Evolutionary conservation across 805 yeast genomes (phyloP).

Genomic region (Metschnikowia corniflorae): DNA sequence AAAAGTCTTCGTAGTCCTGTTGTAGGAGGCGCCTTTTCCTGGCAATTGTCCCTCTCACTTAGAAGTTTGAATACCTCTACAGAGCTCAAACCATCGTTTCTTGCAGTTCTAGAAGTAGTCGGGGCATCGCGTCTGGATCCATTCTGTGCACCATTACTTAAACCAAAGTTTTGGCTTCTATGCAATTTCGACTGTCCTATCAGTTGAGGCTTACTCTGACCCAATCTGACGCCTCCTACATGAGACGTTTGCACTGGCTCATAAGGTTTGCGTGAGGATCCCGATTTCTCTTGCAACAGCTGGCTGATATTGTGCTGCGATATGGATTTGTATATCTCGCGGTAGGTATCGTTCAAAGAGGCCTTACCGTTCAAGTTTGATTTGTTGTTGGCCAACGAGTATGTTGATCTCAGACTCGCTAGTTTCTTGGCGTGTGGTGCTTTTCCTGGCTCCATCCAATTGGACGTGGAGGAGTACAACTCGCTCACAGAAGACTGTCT

Average conservation of each 20-base stretch:
- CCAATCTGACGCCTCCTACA: too few species aligned
- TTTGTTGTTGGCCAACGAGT: constrained; percentile 9
- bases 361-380: constrained; percentile 1
- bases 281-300: background rate
- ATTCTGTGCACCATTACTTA: too few species aligned
- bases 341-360: constrained; percentile 31
- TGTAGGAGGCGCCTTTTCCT: constrained; percentile 5
- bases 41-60: constrained; percentile 14
- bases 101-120: background rate
- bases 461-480: constrained; percentile 40
- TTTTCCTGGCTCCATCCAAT: constrained; percentile 50
- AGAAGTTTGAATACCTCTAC: constrained; percentile 21
- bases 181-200: background rate
- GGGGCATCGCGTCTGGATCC: too few species aligned
- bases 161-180: background rate
- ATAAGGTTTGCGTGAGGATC: background rate
- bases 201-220: background rate
- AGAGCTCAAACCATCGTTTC: constrained; percentile 16
- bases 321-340: constrained; percentile 34
- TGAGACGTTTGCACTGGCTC: too few species aligned
- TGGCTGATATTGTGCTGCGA: constrained; percentile 29
- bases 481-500: constrained; percentile 40
- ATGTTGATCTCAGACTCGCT: constrained; percentile 15
- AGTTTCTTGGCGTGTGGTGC: constrained; percentile 2
- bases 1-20: constrained; percentile 25